Base-by-base conservation (phyloP, 1,139 yeast genomes). In the Pichia terricola region DNA sequence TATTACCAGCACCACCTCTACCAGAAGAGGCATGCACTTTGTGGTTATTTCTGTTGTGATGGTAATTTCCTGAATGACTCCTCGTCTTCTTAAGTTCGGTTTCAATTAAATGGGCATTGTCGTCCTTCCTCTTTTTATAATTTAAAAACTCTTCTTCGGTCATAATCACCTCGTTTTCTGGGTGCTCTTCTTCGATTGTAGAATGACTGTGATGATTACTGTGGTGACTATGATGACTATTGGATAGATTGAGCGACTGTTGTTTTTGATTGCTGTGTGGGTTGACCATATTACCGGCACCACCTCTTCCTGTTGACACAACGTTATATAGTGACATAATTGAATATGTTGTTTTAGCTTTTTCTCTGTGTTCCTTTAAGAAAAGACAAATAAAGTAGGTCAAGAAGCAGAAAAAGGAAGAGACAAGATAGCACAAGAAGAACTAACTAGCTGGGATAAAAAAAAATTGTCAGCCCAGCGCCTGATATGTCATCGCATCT, bases 1-100 rank as follows among this genome's bases (percentile, higher is more conserved):
- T 70, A 51, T 76, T 76, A 4, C 79, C 79, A 1, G 77, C 77
- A 5, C 81, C 81, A 27, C 81, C 81, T 53, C 81, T 62, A 2
- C 81, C 81, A 0, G 80, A 73, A 11, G 77, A 69, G 49, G 72
- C 68, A 50, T 64, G 67, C 7, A 66, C 64, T 48, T 64, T 64
- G 6, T 28, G 32, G 10, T 28, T 28, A 28, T 28, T 6, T 6
- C 32, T 28, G 10, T 28, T 28, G 10, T 28, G 6, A 28, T 28
- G 32, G 10, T 28, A 10, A 28, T 28, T 28, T 7, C 10, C 9
- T 7, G 9, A 7, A 28, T 28, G 32, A 28, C 32, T 28, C 6
- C 56, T 60, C 42, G 50, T 47, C 43, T 49, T 57, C 27, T 39
- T 30, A 7, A 28, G 26, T 51, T 48, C 48, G 30, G 37, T 42